These are phyloP conservation scores for Ulota crispa DNA, from an alignment of 225 moss, liverwort and hornwort genomes.

Conservation along the genomic window DNA sequence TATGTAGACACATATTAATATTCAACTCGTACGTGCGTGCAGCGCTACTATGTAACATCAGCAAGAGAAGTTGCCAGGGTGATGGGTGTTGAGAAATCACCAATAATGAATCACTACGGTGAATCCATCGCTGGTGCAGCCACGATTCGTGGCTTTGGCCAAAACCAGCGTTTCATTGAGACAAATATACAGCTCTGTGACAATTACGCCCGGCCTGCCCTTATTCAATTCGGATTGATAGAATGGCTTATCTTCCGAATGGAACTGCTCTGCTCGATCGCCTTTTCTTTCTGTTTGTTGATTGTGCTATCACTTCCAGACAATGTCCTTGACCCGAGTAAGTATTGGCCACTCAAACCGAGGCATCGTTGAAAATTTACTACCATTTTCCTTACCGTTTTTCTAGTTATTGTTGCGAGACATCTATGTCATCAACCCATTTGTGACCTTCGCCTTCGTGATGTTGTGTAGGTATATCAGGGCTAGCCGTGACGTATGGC, in stretches of 20 bases:
- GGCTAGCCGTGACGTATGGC: constrained; percentile 87
- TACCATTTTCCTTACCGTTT: not conserved
- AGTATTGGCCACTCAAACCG: constrained; percentile 3
- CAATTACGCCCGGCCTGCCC: constrained; percentile 58
- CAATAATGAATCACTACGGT: constrained; percentile 88
- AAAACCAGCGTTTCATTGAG: constrained; percentile 64
- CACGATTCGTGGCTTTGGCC: constrained; percentile 85
- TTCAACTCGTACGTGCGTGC: constrained; percentile 28
- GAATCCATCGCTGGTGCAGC: constrained; percentile 91
- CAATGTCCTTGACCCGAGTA: constrained; percentile 69
- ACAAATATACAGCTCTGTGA: constrained; percentile 69
- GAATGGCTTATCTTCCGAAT: constrained; percentile 90
- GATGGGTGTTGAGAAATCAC: constrained; percentile 67
- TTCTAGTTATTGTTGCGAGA: not conserved
- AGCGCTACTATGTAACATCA: constrained; percentile 85
- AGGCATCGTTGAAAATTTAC: not conserved
- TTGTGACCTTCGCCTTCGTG: not conserved
- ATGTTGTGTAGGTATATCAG: constrained; percentile 67
- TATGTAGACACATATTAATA: not conserved
- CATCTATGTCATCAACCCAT: not conserved
- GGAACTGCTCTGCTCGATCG: constrained; percentile 65
- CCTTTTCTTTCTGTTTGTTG: constrained; percentile 68
- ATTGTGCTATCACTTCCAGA: constrained; percentile 54
- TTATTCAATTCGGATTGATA: constrained; percentile 62
- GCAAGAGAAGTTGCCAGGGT: constrained; percentile 81